A percentile compares a stretch with the other conserved stretches of the same genome.
phyloP scores from a whole-genome alignment of 2,329 filamentous ascomycete species.

The Monilinia vaccinii-corymbosi region DNA sequence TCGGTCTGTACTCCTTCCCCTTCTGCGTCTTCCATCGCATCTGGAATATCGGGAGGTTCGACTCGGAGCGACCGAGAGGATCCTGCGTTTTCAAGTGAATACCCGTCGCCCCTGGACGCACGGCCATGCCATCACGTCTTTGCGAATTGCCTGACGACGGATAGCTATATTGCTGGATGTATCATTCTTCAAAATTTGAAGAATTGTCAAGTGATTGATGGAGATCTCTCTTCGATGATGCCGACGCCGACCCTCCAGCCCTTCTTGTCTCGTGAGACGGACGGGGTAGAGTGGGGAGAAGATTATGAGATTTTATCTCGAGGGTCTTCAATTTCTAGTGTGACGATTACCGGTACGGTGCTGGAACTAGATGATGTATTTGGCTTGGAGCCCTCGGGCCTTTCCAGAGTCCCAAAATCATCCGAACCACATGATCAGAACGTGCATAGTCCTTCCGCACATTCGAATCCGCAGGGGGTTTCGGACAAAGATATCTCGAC shows the following conservation, averaged over 20 bases:
- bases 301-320: neutral
- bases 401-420: neutral
- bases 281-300: neutral
- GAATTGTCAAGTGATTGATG: neutral
- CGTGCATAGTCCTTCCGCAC: too few species aligned
- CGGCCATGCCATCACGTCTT: too few species aligned
- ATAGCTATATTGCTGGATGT: too few species aligned
- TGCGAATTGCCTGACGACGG: too few species aligned
- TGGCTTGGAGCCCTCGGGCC: neutral
- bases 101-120: neutral
- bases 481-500: neutral
- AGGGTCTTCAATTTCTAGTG: neutral
- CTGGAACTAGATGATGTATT: neutral
- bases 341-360: neutral
- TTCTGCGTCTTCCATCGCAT: neutral
- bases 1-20: neutral
- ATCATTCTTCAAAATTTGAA: neutral
- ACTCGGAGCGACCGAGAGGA: neutral
- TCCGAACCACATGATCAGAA: neutral
- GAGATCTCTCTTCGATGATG: neutral
- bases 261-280: neutral
- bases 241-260: too few species aligned
- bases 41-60: neutral
- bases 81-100: neutral
- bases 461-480: neutral